Percentiles rank a stretch among this genome's conserved stretches.
Conservation (phyloP, 805 yeast genomes). For the Starmera dryadoides region DNA sequence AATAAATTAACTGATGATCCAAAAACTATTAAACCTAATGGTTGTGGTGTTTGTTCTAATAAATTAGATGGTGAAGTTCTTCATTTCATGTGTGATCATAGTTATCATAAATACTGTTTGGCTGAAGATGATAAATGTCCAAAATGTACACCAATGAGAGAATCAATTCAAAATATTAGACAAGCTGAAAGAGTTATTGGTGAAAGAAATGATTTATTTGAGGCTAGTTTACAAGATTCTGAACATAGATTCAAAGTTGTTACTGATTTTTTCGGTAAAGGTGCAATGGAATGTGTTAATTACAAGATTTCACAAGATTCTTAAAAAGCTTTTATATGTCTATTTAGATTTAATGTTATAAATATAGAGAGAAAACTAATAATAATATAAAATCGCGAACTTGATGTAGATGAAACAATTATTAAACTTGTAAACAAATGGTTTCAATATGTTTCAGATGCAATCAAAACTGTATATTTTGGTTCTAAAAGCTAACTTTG, state of each 20-base stretch:
- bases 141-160: conserved; percentile 63
- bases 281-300: conserved; percentile 56
- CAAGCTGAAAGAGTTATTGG: conserved; percentile 54
- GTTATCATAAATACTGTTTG: conserved; percentile 79
- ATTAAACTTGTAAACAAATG: too few relatives aligned
- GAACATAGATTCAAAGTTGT: conserved; percentile 67
- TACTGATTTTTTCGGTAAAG: conserved; percentile 80
- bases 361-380: too few relatives aligned
- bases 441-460: too few relatives aligned
- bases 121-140: conserved; percentile 62
- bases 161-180: conserved; percentile 52
- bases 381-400: too few relatives aligned
- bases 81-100: conserved; percentile 81
- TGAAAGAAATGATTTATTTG: conserved; percentile 57
- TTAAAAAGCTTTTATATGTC: too few relatives aligned
- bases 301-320: conserved; percentile 2
- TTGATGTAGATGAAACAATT: background rate
- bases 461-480: too few relatives aligned
- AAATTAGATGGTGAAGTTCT: conserved; percentile 71
- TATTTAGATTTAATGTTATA: too few relatives aligned
- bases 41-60: conserved; percentile 18
- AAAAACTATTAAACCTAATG: conserved; percentile 30
- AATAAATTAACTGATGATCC: conserved; percentile 32
- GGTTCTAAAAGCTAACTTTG: too few relatives aligned
- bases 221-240: conserved; percentile 40